Evolutionary conservation across 495 filamentous ascomycete genomes (phyloP), one percentile per base, ranked within the genome.

Genomic region (Neurospora sp.): DNA sequence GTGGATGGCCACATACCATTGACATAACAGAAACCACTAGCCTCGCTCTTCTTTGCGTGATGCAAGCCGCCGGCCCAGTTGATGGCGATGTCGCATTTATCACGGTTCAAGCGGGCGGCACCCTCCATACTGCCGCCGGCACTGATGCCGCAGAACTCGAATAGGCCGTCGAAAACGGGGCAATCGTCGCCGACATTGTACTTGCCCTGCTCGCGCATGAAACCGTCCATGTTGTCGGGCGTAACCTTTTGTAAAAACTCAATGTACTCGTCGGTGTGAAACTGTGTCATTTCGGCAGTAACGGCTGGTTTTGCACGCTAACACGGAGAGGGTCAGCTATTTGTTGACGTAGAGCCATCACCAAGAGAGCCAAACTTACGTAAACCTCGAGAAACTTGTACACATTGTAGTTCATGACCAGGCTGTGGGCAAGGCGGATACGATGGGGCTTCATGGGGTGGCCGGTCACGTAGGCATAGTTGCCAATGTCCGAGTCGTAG

Each of bases 301-400:
- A 93, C 95, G 18, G 96, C 96, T 10, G 96, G 96, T 85, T 99
- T 99, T 53, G 96, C 96, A 76, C 96, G 93, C 94, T 98, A 73
- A 41, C 31, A 16, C 9, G 20, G 31, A 35, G 71, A 72, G 38
- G 8, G 39, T 73, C 42, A 74, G 72, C 22, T 69, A 18, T 39
- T 45, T 44, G 74, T 71, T 73, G 69, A 65, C 53, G n/a, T 8
- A 18, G 27, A 65, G 22, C 53, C 53, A 65, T 31, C 10, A 35
- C 20, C 6, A 35, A 10, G 35, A 22, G 40, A 31, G 22, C 40
- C 37, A 87, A 45, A 45, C 92, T 86, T 83, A 97, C 94, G 77
- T 98, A 99, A 20, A 99, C 97, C 77, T 99, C 96, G 90, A 99
- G 96, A 79, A 96, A 96, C 83, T 97, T 97, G 83, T 98, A 99